Base-by-base conservation (phyloP, 768 basidiomycete species). In the Kwoniella sp. region DNA sequence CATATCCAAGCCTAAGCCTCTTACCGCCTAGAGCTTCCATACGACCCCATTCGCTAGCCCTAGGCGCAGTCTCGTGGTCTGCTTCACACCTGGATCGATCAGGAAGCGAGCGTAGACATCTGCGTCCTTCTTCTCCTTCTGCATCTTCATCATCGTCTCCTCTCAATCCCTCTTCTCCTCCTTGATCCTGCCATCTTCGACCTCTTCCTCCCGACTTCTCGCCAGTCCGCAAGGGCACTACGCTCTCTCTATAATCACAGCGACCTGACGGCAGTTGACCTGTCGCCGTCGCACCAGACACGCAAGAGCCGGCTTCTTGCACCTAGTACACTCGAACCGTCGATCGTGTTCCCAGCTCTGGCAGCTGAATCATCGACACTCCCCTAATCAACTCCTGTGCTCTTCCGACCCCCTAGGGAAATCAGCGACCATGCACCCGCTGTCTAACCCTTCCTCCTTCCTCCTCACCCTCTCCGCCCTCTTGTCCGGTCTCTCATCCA, bases 261-360 rank as follows among this genome's bases (percentile, higher is more conserved):
- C 14, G 40, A 25, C 32, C 22, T 12, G 14, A 7, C 3, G 20
- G 26, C 50, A 52, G 50, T 52, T 27, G 50, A 52, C 39, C 50
- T 52, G 50, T 45, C 41, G 15, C 8, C 8, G 28, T 12, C 32
- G 22, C 10, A 25, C 3, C 27, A 5, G 14, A 31, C 27, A 20
- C 36, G 26, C 34, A 45, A 44, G 50, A 38, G n/a, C n/a, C 50
- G 14, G 42, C 42, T 17, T 51, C 50, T 51, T 34, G 41, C 15
- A 22, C 12, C 28, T 10, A 40, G 5, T 20, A 33, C n/a, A 28
- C 9, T 14, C 22, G 11, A 19, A 29, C 28, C 14, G 10, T 26
- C 28, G 31, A 44, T 22, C n/a, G 39, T 26, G 17, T n/a, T n/a
- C 26, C 45, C 19, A 47, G 52, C 52, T 54, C 52, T 25, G 52